phyloP scores from a whole-genome alignment of 441 rosid genomes.

The Mallotus japonicus region DNA sequence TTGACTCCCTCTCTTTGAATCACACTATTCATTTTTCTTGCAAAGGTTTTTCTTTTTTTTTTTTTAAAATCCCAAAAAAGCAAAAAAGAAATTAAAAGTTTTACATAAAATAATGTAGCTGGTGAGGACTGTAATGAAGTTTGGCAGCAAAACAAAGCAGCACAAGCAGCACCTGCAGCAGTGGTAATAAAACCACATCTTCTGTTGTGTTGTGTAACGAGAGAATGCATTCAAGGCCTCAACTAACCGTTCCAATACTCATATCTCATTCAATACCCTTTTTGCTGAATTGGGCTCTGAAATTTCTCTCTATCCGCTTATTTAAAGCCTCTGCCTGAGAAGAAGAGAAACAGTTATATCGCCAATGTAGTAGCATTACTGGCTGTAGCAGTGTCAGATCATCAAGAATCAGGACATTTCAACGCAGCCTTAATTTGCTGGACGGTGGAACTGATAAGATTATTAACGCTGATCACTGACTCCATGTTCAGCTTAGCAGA shows the following conservation, averaged over 20 bases:
- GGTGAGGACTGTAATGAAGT: slow-evolving; percentile 46
- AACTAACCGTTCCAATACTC: slow-evolving; percentile 36
- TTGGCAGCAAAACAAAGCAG: slow-evolving; percentile 37
- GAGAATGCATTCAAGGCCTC: slow-evolving; percentile 50
- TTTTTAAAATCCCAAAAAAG: not conserved
- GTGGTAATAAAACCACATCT: slow-evolving; percentile 42
- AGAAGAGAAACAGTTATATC: slow-evolving; percentile 33
- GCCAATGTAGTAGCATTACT: slow-evolving; percentile 28
- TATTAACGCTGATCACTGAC: slow-evolving; percentile 89
- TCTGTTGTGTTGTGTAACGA: slow-evolving; percentile 25
- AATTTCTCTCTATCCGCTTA: slow-evolving; percentile 35
- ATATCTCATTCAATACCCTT: not conserved
- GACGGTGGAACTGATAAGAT: slow-evolving; percentile 79
- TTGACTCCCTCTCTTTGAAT: slow-evolving; percentile 76
- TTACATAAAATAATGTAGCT: slow-evolving; percentile 21
- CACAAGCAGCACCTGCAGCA: slow-evolving; percentile 27
- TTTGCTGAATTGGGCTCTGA: slow-evolving; percentile 43
- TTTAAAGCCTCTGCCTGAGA: slow-evolving; percentile 47
- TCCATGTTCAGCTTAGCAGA: slow-evolving; percentile 89
- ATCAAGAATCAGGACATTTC: slow-evolving; percentile 71
- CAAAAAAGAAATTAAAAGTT: slow-evolving; percentile 8
- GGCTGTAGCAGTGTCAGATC: slow-evolving; percentile 13
- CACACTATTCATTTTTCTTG: slow-evolving; percentile 17
- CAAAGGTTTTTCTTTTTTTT: not conserved
- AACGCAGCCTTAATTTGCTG: slow-evolving; percentile 90